Conservation (phyloP, 164 flowering plant genomes). For the Santalum album region DNA sequence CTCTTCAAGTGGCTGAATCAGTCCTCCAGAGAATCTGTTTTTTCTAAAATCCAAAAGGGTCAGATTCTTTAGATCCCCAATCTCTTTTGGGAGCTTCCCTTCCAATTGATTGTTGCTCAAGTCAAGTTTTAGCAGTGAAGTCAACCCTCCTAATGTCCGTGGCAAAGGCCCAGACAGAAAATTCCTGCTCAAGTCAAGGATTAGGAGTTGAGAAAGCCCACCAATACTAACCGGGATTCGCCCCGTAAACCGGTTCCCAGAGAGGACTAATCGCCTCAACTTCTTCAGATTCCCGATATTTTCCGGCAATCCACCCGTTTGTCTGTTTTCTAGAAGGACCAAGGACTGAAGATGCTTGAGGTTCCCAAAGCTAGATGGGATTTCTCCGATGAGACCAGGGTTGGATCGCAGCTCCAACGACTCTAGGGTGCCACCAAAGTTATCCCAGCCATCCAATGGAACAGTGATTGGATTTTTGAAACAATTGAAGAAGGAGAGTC, state of each 20-base stretch:
- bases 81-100: slow-evolving; percentile 48
- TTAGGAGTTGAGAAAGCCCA: slow-evolving; percentile 40
- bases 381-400: slow-evolving; percentile 50
- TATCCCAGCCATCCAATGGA: slow-evolving; percentile 38
- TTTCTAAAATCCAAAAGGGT: slow-evolving; percentile 71
- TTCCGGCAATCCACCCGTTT: slow-evolving; percentile 44
- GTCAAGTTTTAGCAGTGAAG: slow-evolving; percentile 76
- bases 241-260: slow-evolving; percentile 49
- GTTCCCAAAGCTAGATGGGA: slow-evolving; percentile 38
- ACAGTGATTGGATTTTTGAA: slow-evolving; percentile 31
- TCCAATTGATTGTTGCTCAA: slow-evolving; percentile 56
- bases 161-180: slow-evolving; percentile 58
- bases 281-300: slow-evolving; percentile 32
- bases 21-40: slow-evolving; percentile 66
- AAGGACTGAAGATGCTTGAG: slow-evolving; percentile 56
- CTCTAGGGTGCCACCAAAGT: slow-evolving; percentile 40
- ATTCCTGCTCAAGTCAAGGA: slow-evolving; percentile 71
- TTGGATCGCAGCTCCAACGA: slow-evolving; percentile 68
- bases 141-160: slow-evolving; percentile 42
- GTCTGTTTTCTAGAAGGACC: slow-evolving; percentile 51
- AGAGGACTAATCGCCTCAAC: slow-evolving; percentile 44
- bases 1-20: slow-evolving; percentile 38
- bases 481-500: slow-evolving; percentile 62
- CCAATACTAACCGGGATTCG: slow-evolving; percentile 44
- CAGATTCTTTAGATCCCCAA: slow-evolving; percentile 47